Evolutionary conservation across 176 grass and related monocot species (phyloP), one percentile per base, ranked within the genome.

Genomic region (Lolium multiflorum): DNA sequence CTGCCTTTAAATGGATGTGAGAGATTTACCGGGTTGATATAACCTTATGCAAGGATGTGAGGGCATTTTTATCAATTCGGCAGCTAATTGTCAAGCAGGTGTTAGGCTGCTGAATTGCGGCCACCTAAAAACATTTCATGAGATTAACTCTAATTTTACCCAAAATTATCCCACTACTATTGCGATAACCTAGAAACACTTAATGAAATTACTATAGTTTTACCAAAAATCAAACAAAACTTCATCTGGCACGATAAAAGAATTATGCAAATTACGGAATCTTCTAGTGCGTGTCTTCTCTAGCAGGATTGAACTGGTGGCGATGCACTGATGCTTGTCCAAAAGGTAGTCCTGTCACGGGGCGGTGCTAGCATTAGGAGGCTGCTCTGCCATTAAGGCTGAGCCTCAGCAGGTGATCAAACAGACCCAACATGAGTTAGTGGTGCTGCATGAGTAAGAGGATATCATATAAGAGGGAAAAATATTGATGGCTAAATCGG

Each of bases 61-160:
- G 70, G 43, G 43, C n/a, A 73, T 50, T 74, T 22, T 74, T 22
- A 25, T 49, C 71, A 74, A 74, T 12, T 74, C 12, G 44, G 71
- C 46, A 50, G 71, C 71, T 74, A 50, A 50, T 74, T 74, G 21
- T 50, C 13, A 74, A 74, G 71, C 21, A 11, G n/a, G 70, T 73
- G 43, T 43, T 43, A 50, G 44, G 46, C 44, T 25, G 21, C 71
- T 74, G 71, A 74, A 50, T 50, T 50, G 46, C 1, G 21, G 71
- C 47, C 12, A 24, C n/a, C 3, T 73, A 74, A 50, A 74, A 74
- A 25, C 71, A 71, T 9, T 4, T 44, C 43, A 71, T 44, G 38
- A 11, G 37, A 44, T 71, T 12, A n/a, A 43, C 18, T 70, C 35
- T 4, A 71, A 71, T 5, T 71, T 70, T 71, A 5, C n/a, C 38